Base-by-base conservation (phyloP, 768 basidiomycete genomes). In the Jaapia argillacea region DNA sequence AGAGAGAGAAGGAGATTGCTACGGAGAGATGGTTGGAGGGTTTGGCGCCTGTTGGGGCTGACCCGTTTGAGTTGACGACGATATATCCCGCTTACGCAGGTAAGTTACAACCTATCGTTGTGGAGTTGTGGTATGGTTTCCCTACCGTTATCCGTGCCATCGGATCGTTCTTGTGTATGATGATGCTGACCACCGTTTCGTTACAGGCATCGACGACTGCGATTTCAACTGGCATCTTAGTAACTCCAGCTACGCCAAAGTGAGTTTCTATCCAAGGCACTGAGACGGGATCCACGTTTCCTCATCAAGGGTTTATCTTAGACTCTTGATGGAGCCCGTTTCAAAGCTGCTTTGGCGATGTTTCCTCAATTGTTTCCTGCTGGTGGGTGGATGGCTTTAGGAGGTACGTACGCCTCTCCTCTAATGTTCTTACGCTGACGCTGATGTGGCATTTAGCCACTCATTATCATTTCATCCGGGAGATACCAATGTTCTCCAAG, bases 161-260 rank as follows among this genome's bases (percentile, higher is more conserved):
- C n/a, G n/a, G n/a, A n/a, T n/a, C n/a, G n/a, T n/a, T n/a, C n/a
- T n/a, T 43, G 4, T 7, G 43, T 41, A 10, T 46, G 21, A 16
- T 7, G 12, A 10, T 10, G 3, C n/a, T n/a, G n/a, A n/a, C n/a
- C n/a, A n/a, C n/a, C n/a, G n/a, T n/a, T n/a, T n/a, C n/a, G 3
- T 4, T 4, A 24, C 43, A 83, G 82, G 69, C 44, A 51, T 79
- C 5, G 85, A 88, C 48, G 86, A 88, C 36, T 70, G 72, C 35
- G 87, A 90, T 58, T 79, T 79, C 52, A 77, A 84, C 54, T 56
- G 71, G 10, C 86, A 90, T 54, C 66, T 89, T 45, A 86, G 83
- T 57, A 90, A 90, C 54, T 86, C 85, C 0, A 80, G 76, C 42
- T 90, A 89, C 48, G 74, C 82, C 3, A 87, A 85, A 68, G 81